These are phyloP conservation scores for Tuber umbilicatum DNA, from an alignment of 495 filamentous ascomycete genomes.

Conservation along the genomic window DNA sequence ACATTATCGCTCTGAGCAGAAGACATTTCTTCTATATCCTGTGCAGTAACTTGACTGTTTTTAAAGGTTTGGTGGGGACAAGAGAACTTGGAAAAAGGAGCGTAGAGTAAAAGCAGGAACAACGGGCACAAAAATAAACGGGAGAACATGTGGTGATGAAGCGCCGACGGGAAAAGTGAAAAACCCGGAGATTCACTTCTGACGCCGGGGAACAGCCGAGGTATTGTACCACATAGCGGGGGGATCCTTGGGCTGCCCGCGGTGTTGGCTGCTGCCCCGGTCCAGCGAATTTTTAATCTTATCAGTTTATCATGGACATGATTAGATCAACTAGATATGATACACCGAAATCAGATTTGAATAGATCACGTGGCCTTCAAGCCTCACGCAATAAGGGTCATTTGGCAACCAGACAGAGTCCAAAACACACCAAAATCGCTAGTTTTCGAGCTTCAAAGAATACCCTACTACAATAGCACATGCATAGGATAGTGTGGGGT, in stretches of 20 bases:
- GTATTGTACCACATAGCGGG: background rate
- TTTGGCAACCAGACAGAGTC: too few species aligned
- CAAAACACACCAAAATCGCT: too few species aligned
- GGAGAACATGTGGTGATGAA: background rate
- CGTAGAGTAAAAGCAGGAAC: background rate
- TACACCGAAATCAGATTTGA: background rate
- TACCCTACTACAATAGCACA: too few species aligned
- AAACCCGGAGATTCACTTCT: background rate
- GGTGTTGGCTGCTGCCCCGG: background rate
- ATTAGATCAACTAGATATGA: background rate
- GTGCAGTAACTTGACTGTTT: background rate
- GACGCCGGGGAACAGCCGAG: conserved; percentile 2
- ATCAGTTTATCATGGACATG: background rate
- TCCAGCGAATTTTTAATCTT: background rate
- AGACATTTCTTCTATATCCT: conserved; percentile 18
- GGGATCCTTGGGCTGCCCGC: background rate
- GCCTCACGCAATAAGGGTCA: too few species aligned
- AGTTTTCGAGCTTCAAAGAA: too few species aligned
- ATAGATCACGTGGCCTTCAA: background rate
- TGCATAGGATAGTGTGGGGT: too few species aligned
- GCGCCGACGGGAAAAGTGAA: too few species aligned
- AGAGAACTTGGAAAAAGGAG: background rate
- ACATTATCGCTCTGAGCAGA: conserved; percentile 33
- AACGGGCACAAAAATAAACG: background rate
- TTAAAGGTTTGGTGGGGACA: background rate